These are phyloP conservation scores for Pelargonium nanum DNA, from an alignment of 345 rosid genomes.

Conservation along the genomic window DNA sequence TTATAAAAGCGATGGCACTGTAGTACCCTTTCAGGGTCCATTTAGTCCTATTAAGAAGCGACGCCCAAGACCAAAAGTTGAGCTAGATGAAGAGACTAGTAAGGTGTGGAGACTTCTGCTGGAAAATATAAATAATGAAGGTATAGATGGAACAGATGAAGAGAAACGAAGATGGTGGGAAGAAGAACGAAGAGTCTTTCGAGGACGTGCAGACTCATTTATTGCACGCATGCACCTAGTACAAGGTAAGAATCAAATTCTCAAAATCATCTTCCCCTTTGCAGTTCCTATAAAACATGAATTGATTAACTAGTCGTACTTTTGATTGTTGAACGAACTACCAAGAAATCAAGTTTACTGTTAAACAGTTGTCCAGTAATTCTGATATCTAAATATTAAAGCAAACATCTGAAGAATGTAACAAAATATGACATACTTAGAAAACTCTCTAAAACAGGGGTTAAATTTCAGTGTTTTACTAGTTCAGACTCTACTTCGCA, in stretches of 20 bases:
- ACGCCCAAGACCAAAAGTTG: conserved; percentile 64
- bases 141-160: conserved; percentile 61
- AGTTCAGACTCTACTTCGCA: neutral
- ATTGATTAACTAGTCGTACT: neutral
- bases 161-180: conserved; percentile 69
- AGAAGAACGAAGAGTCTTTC: conserved; percentile 66
- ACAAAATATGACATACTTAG: neutral
- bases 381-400: too few relatives aligned
- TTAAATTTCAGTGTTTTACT: neutral
- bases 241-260: neutral
- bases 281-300: too few relatives aligned
- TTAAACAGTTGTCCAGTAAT: neutral
- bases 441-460: neutral
- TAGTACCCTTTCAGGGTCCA: conserved; percentile 42
- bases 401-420: neutral
- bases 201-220: conserved; percentile 75
- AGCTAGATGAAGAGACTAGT: conserved; percentile 73
- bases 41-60: conserved; percentile 31
- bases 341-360: neutral
- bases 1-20: conserved; percentile 38
- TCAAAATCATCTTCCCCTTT: neutral
- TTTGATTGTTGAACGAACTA: conserved; percentile 61
- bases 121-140: conserved; percentile 57
- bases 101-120: conserved; percentile 79
- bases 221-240: conserved; percentile 87